phyloP scores from a whole-genome alignment of 192 early-diverging fungal species.

The Coemansia sp. region DNA sequence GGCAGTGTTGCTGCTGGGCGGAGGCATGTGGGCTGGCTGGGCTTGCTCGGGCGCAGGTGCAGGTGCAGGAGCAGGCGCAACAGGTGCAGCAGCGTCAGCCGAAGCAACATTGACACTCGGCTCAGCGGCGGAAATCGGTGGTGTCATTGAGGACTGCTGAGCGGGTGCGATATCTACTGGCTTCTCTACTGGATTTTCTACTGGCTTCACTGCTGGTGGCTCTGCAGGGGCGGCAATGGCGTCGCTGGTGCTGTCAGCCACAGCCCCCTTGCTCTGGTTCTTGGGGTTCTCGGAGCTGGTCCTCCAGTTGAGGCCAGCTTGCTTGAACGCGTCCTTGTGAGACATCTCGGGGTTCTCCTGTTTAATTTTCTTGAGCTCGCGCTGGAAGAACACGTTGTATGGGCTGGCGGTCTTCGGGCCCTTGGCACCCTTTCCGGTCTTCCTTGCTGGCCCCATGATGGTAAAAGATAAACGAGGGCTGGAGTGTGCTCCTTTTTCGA shows the following conservation, averaged over 20 bases:
- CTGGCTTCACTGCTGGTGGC: not conserved
- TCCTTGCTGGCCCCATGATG: not conserved
- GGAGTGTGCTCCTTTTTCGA: not conserved
- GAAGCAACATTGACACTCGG: too few species aligned
- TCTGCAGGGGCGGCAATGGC: not conserved
- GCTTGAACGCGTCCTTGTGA: constrained; percentile 54
- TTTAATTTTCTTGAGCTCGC: constrained; percentile 53
- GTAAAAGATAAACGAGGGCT: not conserved
- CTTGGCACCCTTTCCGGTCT: constrained; percentile 22
- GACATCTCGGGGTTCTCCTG: constrained; percentile 38
- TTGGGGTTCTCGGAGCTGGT: constrained; percentile 50
- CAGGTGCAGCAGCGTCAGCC: not conserved
- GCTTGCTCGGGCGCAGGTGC: constrained; percentile 4
- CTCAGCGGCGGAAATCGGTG: too few species aligned
- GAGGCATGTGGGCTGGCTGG: not conserved
- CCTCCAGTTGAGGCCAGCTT: constrained; percentile 49
- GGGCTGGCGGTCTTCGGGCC: constrained; percentile 26
- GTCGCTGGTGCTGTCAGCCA: not conserved
- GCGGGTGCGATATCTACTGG: not conserved
- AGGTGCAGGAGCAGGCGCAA: not conserved
- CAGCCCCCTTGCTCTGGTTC: constrained; percentile 14
- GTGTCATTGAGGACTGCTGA: not conserved
- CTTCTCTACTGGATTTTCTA: not conserved
- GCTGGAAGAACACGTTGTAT: constrained; percentile 41
- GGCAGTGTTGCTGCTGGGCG: not conserved